Percentiles rank a stretch among this genome's conserved stretches.
Conservation (phyloP, 2,329 filamentous ascomycete genomes). For the Talaromyces sp. region DNA sequence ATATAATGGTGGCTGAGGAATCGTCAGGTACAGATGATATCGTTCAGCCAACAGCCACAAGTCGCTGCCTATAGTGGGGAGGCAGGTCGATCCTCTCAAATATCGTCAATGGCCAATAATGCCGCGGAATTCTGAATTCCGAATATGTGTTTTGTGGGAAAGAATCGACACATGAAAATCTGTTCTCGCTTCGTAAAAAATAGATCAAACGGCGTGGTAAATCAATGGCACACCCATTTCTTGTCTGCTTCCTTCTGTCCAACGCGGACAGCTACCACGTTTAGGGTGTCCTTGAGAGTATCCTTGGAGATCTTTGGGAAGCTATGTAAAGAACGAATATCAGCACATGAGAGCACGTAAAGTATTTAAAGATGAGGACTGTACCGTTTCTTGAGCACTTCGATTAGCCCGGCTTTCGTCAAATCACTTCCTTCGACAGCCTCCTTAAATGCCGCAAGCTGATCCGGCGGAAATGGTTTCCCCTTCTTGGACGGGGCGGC, state of each 20-base stretch:
- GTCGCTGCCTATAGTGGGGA: neutral
- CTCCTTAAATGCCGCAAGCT: constrained; percentile 62
- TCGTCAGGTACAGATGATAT: neutral
- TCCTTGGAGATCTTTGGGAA: constrained; percentile 66
- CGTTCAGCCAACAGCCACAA: neutral
- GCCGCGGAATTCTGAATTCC: neutral
- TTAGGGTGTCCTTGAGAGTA: constrained; percentile 65
- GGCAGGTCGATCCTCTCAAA: neutral
- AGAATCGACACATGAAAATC: neutral
- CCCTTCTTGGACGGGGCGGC: constrained; percentile 21
- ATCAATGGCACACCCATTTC: constrained; percentile 52
- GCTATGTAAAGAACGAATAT: constrained; percentile 25
- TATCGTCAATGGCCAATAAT: neutral
- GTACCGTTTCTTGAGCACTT: constrained; percentile 65
- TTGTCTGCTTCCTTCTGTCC: constrained; percentile 59
- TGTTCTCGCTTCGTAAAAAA: neutral
- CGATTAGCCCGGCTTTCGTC: constrained; percentile 68
- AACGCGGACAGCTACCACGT: constrained; percentile 57
- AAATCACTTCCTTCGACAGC: constrained; percentile 65
- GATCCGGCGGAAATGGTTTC: constrained; percentile 51
- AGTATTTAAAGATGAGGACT: constrained; percentile 11
- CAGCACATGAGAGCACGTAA: constrained; percentile 4
- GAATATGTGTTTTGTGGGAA: neutral
- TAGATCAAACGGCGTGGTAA: neutral
- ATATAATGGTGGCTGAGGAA: neutral